A percentile compares a stretch with the other conserved stretches of the same genome.
These are phyloP conservation scores for Rasamsonia emersonii DNA, from an alignment of 2,329 filamentous ascomycete species.

Conservation along the genomic window DNA sequence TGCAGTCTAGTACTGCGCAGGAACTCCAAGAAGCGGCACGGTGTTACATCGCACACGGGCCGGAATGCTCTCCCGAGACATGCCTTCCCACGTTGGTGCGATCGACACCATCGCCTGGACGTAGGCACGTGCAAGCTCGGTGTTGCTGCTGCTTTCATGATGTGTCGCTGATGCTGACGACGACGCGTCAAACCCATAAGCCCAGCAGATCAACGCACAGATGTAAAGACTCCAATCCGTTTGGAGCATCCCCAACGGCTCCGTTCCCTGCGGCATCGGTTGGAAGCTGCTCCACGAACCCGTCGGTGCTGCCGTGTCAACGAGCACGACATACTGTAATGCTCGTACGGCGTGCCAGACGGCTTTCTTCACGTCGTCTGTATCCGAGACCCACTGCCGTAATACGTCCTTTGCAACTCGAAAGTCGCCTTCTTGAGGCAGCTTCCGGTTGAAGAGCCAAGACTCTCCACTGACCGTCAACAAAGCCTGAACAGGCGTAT, in stretches of 20 bases:
- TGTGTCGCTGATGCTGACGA: conserved; percentile 5
- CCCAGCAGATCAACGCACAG: conserved; percentile 26
- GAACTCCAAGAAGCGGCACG: conserved; percentile 20
- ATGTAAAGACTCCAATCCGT: conserved; percentile 26
- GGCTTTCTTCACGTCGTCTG: conserved; percentile 18
- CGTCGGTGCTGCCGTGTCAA: conserved; percentile 1
- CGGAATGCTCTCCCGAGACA: conserved; percentile 11
- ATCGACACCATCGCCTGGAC: conserved; percentile 13
- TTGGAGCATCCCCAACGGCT: conserved; percentile 20
- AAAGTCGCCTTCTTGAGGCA: conserved; percentile 24
- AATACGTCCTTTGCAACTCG: conserved; percentile 20
- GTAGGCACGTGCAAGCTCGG: conserved; percentile 11
- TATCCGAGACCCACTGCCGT: conserved; percentile 20
- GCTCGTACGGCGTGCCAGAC: conserved; percentile 24
- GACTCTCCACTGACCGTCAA: conserved; percentile 28
- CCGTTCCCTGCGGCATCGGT: neutral
- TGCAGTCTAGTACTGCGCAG: conserved; percentile 19
- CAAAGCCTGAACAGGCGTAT: conserved; percentile 22
- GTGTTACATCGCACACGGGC: conserved; percentile 15
- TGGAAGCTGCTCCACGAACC: conserved; percentile 3
- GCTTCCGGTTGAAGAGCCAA: conserved; percentile 27
- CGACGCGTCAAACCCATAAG: conserved; percentile 16
- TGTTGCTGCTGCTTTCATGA: conserved; percentile 2
- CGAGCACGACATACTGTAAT: conserved; percentile 11
- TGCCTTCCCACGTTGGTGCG: conserved; percentile 11